Conservation (phyloP, 805 yeast species). For the Blastobotrys muscicola region DNA sequence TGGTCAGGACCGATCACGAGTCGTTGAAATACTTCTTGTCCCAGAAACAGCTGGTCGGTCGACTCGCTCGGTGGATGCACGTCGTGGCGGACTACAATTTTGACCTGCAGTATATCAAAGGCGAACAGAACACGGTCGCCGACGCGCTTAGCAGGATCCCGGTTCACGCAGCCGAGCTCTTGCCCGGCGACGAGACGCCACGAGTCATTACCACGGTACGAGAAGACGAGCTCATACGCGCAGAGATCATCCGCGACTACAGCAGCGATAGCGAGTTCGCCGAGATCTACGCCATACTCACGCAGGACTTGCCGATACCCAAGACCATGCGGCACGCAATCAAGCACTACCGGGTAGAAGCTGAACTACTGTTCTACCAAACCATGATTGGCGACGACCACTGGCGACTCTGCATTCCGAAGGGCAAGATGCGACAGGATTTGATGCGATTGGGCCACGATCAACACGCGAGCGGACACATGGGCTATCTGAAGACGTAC, state of each 20-base stretch:
- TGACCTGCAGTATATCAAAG: conserved; percentile 4
- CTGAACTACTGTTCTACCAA: not conserved
- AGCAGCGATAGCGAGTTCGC: too few relatives aligned
- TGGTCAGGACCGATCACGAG: conserved; percentile 5
- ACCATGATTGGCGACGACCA: not conserved
- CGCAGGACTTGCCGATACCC: too few relatives aligned
- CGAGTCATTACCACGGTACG: too few relatives aligned
- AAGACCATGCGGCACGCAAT: not conserved
- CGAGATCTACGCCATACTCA: too few relatives aligned
- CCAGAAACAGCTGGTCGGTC: not conserved
- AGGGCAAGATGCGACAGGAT: not conserved
- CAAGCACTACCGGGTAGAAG: not conserved
- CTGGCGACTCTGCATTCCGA: not conserved
- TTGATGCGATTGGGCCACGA: not conserved
- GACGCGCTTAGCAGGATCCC: conserved; percentile 12
- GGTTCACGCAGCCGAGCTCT: not conserved
- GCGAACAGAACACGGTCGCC: conserved; percentile 11
- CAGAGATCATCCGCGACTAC: too few relatives aligned
- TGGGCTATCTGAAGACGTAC: not conserved
- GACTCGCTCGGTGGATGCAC: conserved; percentile 12
- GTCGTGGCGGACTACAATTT: conserved; percentile 10
- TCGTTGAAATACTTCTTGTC: not conserved
- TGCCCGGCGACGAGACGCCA: too few relatives aligned
- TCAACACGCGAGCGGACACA: not conserved
- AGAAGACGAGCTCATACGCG: too few relatives aligned